Percentiles rank a stretch among this genome's conserved stretches.
Conservation (phyloP, 2,329 filamentous ascomycete genomes). For the Microdochium nivale region DNA sequence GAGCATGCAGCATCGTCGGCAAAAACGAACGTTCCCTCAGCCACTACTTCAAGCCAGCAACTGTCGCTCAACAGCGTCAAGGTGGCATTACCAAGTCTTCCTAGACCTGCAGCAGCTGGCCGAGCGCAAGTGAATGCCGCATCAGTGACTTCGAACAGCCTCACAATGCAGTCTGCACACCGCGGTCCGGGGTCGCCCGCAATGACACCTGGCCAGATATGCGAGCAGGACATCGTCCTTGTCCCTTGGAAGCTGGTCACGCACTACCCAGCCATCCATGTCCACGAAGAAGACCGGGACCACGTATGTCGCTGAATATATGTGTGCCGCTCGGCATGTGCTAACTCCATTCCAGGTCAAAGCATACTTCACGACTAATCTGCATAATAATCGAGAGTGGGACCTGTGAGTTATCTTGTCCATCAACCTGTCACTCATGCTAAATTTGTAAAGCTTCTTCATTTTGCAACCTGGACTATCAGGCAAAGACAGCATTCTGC, state of each 20-base stretch:
- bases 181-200: too few relatives aligned
- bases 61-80: background rate
- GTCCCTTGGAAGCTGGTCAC: conserved; percentile 44
- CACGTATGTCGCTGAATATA: conserved; percentile 25
- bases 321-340: background rate
- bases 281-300: conserved; percentile 42
- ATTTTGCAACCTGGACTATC: conserved; percentile 42
- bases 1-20: background rate
- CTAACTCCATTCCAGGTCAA: conserved; percentile 21
- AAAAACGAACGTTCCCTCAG: background rate
- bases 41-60: background rate
- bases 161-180: background rate
- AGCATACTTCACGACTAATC: conserved; percentile 45
- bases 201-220: conserved; percentile 13
- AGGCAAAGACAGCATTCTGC: conserved; percentile 46
- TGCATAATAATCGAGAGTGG: conserved; percentile 58
- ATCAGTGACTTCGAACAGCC: background rate
- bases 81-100: too few relatives aligned
- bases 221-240: conserved; percentile 15
- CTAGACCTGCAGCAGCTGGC: too few relatives aligned
- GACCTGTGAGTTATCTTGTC: conserved; percentile 59
- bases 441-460: conserved; percentile 49
- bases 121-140: background rate
- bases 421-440: conserved; percentile 1
- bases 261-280: conserved; percentile 51